Conservation (phyloP, 2,329 filamentous ascomycete species). For the Hypoxylon sp. region DNA sequence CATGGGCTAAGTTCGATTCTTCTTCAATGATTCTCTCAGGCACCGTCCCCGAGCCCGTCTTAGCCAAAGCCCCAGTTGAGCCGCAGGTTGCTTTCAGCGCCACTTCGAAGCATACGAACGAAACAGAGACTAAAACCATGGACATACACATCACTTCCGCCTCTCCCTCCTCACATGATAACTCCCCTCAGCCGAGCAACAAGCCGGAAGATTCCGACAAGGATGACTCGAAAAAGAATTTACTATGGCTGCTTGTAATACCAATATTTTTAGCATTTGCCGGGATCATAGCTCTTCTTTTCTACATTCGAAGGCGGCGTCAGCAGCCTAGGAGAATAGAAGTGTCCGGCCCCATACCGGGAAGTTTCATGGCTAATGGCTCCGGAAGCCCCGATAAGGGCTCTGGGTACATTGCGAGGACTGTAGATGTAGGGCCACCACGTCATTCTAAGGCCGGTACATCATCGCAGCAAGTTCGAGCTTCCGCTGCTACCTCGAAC, state of each 20-base stretch:
- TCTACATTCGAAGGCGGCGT: conserved; percentile 48
- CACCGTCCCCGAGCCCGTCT: conserved; percentile 42
- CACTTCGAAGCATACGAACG: conserved; percentile 42
- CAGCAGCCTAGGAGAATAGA: conserved; percentile 44
- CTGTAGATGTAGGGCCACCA: conserved; percentile 42
- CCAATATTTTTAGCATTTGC: conserved; percentile 45
- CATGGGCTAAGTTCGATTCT: conserved; percentile 55
- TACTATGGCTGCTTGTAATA: conserved; percentile 52
- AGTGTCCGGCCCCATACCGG: conserved; percentile 53
- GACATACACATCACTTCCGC: conserved; percentile 42
- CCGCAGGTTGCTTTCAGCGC: conserved; percentile 48
- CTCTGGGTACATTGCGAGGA: conserved; percentile 39
- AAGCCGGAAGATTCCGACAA: conserved; percentile 25
- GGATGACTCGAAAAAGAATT: conserved; percentile 42
- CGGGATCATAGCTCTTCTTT: conserved; percentile 45
- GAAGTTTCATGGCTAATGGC: conserved; percentile 49
- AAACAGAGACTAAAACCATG: conserved; percentile 48
- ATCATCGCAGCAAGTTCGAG: conserved; percentile 15
- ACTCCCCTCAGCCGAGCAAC: conserved; percentile 30
- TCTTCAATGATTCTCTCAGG: conserved; percentile 49
- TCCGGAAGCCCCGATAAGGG: conserved; percentile 37
- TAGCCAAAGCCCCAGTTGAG: conserved; percentile 24
- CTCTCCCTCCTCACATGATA: conserved; percentile 31
- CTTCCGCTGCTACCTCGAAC: conserved; percentile 33
- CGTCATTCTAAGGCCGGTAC: conserved; percentile 17